These are phyloP conservation scores for Chenopodium suecicum DNA, from an alignment of 148 eudicot species.

Conservation along the genomic window DNA sequence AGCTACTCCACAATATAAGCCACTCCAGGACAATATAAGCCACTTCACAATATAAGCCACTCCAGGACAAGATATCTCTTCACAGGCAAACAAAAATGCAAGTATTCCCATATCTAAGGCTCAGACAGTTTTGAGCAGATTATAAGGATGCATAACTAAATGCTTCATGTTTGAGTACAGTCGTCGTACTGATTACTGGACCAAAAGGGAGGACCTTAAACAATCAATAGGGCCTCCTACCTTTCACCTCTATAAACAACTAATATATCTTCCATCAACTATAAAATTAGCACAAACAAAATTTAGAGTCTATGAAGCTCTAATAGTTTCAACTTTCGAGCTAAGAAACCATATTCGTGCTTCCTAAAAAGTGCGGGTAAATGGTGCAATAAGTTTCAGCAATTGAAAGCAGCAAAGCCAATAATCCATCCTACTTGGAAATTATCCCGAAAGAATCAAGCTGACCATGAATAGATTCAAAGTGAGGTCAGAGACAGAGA, in stretches of 20 bases:
- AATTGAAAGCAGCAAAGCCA: neutral
- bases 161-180: neutral
- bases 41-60: neutral
- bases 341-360: neutral
- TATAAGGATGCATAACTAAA: neutral
- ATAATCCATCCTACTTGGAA: neutral
- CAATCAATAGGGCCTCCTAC: neutral
- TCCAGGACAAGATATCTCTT: neutral
- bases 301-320: neutral
- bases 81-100: neutral
- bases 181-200: neutral
- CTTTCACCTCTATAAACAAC: neutral
- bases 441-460: neutral
- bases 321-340: neutral
- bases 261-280: neutral
- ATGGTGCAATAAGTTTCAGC: neutral
- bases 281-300: neutral
- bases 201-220: neutral
- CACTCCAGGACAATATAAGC: neutral
- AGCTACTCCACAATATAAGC: neutral
- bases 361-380: neutral
- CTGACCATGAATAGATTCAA: neutral
- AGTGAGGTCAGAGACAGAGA: neutral
- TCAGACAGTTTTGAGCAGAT: neutral
- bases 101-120: too few species aligned